Conservation (phyloP, 805 yeast species). For the Hanseniaspora vineae region DNA sequence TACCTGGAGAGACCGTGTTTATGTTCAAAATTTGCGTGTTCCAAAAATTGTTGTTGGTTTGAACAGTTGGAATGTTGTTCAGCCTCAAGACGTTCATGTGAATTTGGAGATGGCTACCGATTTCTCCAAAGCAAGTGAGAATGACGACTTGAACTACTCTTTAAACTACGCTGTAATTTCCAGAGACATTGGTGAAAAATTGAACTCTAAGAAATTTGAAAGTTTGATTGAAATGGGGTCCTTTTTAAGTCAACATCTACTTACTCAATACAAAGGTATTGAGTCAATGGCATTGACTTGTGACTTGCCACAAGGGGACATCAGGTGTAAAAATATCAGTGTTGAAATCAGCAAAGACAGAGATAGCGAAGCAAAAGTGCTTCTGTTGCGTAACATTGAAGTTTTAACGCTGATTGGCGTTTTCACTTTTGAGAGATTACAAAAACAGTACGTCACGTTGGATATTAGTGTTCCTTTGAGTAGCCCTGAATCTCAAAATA, state of each 20-base stretch:
- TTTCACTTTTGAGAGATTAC: conserved; percentile 76
- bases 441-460: conserved; percentile 60
- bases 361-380: not conserved
- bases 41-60: conserved; percentile 51
- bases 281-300: conserved; percentile 11
- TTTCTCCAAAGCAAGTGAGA: conserved; percentile 58
- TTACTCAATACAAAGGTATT: conserved; percentile 11
- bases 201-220: not conserved
- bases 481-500: conserved; percentile 2
- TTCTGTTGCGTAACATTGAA: conserved; percentile 25
- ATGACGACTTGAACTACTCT: conserved; percentile 72
- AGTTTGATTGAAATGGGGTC: conserved; percentile 1
- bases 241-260: conserved; percentile 5
- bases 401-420: conserved; percentile 81
- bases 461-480: conserved; percentile 38
- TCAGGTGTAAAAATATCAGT: conserved; percentile 21
- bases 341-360: conserved; percentile 4
- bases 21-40: conserved; percentile 44
- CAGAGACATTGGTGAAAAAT: conserved; percentile 38
- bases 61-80: conserved; percentile 61
- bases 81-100: conserved; percentile 52
- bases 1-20: conserved; percentile 15
- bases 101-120: conserved; percentile 51
- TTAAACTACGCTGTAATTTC: conserved; percentile 82
- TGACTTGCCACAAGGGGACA: conserved; percentile 15